Evolutionary conservation across 352 stramenopile species (phyloP), one percentile per base, ranked within the genome.

Genomic region (Globisporangium nodosum): DNA sequence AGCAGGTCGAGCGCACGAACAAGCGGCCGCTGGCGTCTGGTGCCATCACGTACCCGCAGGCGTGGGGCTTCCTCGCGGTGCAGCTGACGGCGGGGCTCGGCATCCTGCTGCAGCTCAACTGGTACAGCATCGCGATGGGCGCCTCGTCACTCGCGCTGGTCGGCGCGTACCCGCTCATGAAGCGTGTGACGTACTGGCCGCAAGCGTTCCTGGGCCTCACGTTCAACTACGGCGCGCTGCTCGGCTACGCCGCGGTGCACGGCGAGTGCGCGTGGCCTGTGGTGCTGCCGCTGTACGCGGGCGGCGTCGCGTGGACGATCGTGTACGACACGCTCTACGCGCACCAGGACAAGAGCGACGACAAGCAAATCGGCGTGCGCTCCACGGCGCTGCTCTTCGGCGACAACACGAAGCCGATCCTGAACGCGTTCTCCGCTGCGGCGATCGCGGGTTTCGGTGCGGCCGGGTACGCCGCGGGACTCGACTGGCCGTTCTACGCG

Each of bases 301-400:
- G 85, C 21, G 94, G 96, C 33, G 77, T 99, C 9, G 83, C 83
- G n/a, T 99, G 97, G 97, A 99, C 97, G 20, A 66, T 99, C 31
- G 90, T 99, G n/a, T 99, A 99, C 71, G 97, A 99, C 76, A 99
- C 97, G 15, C 72, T 99, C 24, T 99, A 99, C 77, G 97, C 96
- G 13, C 96, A 99, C 75, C 97, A 99, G 58, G 84, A 99, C 79
- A 99, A 98, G 81, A 84, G 85, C 15, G 97, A 99, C 70, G 97
- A 99, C 81, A 64, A 79, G 45, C 88, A 94, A 61, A 91, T 99
- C 43, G 96, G 96, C 39, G 87, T 99, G 46, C 88, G 94, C 55
- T 98, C 92, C 16, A 99, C 97, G 15, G 96, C 96, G 33, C 74
- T 99, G 55, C 88, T 97, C 7, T 98, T 99, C 77, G 96, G 93